These are phyloP conservation scores for Plasmodium fragile DNA, from an alignment of 169 alveolate species.

Conservation along the genomic window DNA sequence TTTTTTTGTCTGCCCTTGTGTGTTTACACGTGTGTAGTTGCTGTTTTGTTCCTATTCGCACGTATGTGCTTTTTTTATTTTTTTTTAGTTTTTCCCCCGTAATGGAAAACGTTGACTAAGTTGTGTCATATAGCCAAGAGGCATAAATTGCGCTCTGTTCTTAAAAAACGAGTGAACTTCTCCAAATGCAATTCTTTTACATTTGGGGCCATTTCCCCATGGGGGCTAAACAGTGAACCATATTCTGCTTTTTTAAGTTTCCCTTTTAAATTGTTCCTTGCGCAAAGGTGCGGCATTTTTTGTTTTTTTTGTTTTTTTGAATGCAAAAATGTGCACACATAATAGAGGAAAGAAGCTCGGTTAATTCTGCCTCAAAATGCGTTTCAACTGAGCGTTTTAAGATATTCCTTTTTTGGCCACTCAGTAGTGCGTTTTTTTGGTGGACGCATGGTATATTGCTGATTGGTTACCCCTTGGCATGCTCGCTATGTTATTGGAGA, in stretches of 20 bases:
- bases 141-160: not conserved
- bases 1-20: not conserved
- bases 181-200: not conserved
- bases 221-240: not conserved
- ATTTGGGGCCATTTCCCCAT: not conserved
- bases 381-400: not conserved
- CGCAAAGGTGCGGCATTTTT: not conserved
- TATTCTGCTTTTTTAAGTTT: not conserved
- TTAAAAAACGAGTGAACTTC: not conserved
- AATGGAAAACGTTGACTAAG: not conserved
- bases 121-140: not conserved
- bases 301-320: slow-evolving; percentile 10
- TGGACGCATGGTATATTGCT: not conserved
- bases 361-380: slow-evolving; percentile 1
- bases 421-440: not conserved
- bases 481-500: not conserved
- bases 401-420: not conserved
- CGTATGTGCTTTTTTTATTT: slow-evolving; percentile 1
- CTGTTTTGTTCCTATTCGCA: not conserved
- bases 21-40: not conserved
- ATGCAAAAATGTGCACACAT: slow-evolving; percentile 75
- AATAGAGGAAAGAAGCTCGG: not conserved
- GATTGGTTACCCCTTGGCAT: not conserved
- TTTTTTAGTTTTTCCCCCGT: not conserved
- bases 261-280: not conserved